These are phyloP conservation scores for Eleusine coracana DNA, from an alignment of 176 grass and related monocot genomes.

Conservation along the genomic window DNA sequence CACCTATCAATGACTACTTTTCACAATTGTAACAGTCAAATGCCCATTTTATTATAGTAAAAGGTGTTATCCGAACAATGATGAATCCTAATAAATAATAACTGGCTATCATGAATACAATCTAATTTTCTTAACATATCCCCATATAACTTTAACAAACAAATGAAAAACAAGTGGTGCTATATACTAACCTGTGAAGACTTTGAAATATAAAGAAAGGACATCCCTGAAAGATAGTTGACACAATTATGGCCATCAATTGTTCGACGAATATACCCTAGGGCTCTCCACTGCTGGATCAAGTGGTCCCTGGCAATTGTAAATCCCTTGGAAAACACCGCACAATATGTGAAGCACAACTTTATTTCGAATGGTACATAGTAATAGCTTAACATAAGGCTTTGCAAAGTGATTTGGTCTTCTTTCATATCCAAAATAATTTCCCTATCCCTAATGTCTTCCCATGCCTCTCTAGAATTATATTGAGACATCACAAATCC, in stretches of 20 bases:
- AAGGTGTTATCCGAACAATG: no score
- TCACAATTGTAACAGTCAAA: no score
- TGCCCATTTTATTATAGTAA: no score
- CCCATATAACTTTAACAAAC: neutral
- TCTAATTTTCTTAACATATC: no score
- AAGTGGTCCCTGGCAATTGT: conserved; percentile 35
- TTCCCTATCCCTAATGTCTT: conserved; percentile 34
- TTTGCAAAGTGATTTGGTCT: conserved; percentile 13
- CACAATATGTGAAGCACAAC: conserved; percentile 57
- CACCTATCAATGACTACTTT: no score
- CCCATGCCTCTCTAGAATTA: conserved; percentile 31
- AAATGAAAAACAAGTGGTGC: neutral
- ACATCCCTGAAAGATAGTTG: conserved; percentile 47
- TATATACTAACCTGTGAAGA: neutral
- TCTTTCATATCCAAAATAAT: conserved; percentile 11
- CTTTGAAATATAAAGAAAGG: conserved; percentile 44
- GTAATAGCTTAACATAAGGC: conserved; percentile 54
- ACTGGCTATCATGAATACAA: no score
- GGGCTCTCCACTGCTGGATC: conserved; percentile 57
- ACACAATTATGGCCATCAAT: conserved; percentile 25
- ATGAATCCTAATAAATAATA: no score
- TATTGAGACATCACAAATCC: conserved; percentile 39
- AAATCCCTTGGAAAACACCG: conserved; percentile 53
- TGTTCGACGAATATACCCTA: conserved; percentile 40
- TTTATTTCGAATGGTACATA: conserved; percentile 37